These are phyloP conservation scores for Wickerhamiella alocasiicola DNA, from an alignment of 805 yeast species.

Conservation along the genomic window DNA sequence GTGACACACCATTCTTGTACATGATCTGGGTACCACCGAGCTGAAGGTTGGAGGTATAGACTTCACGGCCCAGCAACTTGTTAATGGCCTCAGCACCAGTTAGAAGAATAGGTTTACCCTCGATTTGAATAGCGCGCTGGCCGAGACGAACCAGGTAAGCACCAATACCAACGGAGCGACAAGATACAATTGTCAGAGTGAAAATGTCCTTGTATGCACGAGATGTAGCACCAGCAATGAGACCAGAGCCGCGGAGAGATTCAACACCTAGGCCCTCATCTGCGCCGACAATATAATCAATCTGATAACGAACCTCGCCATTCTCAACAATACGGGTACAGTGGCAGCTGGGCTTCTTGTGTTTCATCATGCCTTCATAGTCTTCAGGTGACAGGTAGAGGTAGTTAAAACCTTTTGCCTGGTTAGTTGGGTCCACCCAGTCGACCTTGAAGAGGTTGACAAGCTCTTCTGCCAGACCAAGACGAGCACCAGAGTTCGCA, in stretches of 20 bases:
- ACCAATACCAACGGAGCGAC: slow-evolving; percentile 99
- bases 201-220: slow-evolving; percentile 95
- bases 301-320: slow-evolving; percentile 72
- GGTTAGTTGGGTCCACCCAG: slow-evolving; percentile 71
- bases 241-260: slow-evolving; percentile 94
- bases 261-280: slow-evolving; percentile 98
- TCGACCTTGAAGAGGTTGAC: slow-evolving; percentile 80
- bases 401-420: slow-evolving; percentile 80
- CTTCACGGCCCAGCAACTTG: slow-evolving; percentile 93
- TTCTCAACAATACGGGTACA: slow-evolving; percentile 72
- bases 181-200: slow-evolving; percentile 96
- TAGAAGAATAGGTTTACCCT: slow-evolving; percentile 95
- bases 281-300: slow-evolving; percentile 78
- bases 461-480: slow-evolving; percentile 94
- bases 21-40: slow-evolving; percentile 98
- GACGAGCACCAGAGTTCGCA: slow-evolving; percentile 98
- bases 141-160: slow-evolving; percentile 97
- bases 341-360: slow-evolving; percentile 38
- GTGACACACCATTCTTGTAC: slow-evolving; percentile 98
- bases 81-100: slow-evolving; percentile 99
- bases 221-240: slow-evolving; percentile 97
- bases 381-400: slow-evolving; percentile 65
- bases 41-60: slow-evolving; percentile 91
- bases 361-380: slow-evolving; percentile 36
- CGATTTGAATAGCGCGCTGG: slow-evolving; percentile 97